Conservation (phyloP, 2,329 filamentous ascomycete genomes). For the Pyrenophora teres region DNA sequence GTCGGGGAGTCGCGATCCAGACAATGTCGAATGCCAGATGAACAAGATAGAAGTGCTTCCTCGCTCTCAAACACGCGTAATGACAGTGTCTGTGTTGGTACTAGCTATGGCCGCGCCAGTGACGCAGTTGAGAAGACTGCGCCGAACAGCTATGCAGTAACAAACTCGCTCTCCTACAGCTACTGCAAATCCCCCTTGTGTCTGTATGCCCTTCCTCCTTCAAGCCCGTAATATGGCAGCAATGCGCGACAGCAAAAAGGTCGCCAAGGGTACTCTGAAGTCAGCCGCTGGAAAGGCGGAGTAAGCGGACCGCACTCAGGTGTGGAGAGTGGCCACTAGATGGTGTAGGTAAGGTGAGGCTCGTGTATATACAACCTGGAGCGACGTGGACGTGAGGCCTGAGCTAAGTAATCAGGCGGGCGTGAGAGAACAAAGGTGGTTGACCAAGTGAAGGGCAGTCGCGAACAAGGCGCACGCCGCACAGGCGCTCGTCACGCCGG, state of each 20-base stretch:
- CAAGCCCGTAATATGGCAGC: slow-evolving; percentile 28
- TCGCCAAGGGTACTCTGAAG: slow-evolving; percentile 13
- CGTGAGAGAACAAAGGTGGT: slow-evolving; percentile 10
- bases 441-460: slow-evolving; percentile 1
- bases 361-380: not conserved
- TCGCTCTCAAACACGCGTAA: slow-evolving; percentile 47
- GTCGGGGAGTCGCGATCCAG: slow-evolving; percentile 32
- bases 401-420: slow-evolving; percentile 9
- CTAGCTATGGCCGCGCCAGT: slow-evolving; percentile 53
- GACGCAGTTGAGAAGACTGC: slow-evolving; percentile 39
- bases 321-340: not conserved
- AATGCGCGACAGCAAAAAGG: slow-evolving; percentile 22
- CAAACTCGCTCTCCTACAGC: slow-evolving; percentile 42
- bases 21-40: slow-evolving; percentile 35
- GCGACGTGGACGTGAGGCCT: slow-evolving; percentile 5
- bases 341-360: too few relatives aligned
- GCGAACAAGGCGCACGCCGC: slow-evolving; percentile 2
- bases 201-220: slow-evolving; percentile 37
- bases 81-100: slow-evolving; percentile 52
- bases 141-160: slow-evolving; percentile 40
- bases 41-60: slow-evolving; percentile 48
- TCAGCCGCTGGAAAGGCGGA: slow-evolving; percentile 7
- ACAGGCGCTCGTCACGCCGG: slow-evolving; percentile 1
- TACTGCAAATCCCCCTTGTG: slow-evolving; percentile 36
- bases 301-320: not conserved